These are phyloP conservation scores for Russula griseocarnosa DNA, from an alignment of 768 basidiomycete genomes.

Conservation along the genomic window DNA sequence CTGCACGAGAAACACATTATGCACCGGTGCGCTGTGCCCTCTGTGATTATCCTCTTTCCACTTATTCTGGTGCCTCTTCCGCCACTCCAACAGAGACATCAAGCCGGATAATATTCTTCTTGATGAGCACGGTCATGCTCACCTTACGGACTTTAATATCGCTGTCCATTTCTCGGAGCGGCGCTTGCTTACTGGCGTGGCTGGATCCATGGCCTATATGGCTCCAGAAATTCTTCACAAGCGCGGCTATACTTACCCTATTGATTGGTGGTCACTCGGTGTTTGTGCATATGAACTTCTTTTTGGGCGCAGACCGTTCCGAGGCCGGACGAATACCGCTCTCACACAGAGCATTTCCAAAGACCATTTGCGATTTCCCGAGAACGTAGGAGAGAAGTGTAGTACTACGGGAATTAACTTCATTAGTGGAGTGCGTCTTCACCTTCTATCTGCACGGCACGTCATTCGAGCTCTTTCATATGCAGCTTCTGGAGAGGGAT, in stretches of 20 bases:
- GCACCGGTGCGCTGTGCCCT: conserved; percentile 66
- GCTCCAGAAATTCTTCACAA: conserved; percentile 88
- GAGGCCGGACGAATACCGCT: conserved; percentile 89
- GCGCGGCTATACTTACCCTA: conserved; percentile 88
- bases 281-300: conserved; percentile 90
- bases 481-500: conserved; percentile 84
- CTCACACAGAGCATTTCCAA: conserved; percentile 89
- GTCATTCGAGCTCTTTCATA: conserved; percentile 1
- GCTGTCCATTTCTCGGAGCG: conserved; percentile 94
- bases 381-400: conserved; percentile 78
- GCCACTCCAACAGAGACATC: conserved; percentile 59
- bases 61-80: not conserved
- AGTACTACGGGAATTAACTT: conserved; percentile 73
- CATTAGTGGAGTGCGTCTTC: conserved; percentile 57
- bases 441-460: not conserved
- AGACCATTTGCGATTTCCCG: conserved; percentile 85
- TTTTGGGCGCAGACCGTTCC: conserved; percentile 87
- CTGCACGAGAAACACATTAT: conserved; percentile 93
- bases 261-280: conserved; percentile 97
- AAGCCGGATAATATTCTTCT: conserved; percentile 98
- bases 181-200: conserved; percentile 80
- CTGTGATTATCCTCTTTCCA: conserved; percentile 34
- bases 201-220: conserved; percentile 99
- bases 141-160: conserved; percentile 98
- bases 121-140: conserved; percentile 92